Evolutionary conservation across 1,139 yeast species (phyloP), one percentile per base, ranked within the genome.

Genomic region (Sugiyamaella sp.): DNA sequence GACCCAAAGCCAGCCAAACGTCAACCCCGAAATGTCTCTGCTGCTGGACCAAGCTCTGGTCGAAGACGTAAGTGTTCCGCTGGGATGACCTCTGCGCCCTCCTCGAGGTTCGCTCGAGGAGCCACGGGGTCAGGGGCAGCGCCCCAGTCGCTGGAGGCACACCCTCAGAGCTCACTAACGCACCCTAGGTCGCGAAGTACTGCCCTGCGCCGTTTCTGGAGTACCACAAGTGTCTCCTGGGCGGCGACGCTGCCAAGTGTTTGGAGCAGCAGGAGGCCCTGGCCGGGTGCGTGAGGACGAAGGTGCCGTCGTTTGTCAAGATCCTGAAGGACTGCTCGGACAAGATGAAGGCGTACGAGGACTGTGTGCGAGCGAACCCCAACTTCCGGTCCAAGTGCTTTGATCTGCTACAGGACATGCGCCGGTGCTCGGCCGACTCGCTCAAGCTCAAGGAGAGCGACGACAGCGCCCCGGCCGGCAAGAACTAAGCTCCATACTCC

Each of bases 191-290:
- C 47, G 88, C 89, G 14, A 74, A 80, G 52, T 71, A 75, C 61
- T 85, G 91, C 66, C 89, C 90, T 0, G 81, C 78, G 58, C 79
- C 80, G 63, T 84, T 85, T 61, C 70, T 85, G 51, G 78, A 77
- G 21, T 84, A 83, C 68, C 89, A 85, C 68, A 80, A 79, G 60
- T 85, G 91, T 62, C 77, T 85, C 73, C 72, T 82, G 52, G 74
- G 71, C 20, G 74, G 77, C 41, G 77, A 78, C 57, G 73, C 80
- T 33, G 64, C 75, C 52, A 69, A 72, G 51, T 85, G 91, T 63
- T 67, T 70, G 1, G 63, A 66, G 40, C 79, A 81, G 60, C 90
- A 84, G 66, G 66, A 68, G 35, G 71, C 71, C 20, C 73, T 85
- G 55, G 78, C 85, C 20, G 64, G 67, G 38, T 85, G 91, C 67